Evolutionary conservation across 139 green algal genomes (phyloP).

Genomic region (Closterium sp.): DNA sequence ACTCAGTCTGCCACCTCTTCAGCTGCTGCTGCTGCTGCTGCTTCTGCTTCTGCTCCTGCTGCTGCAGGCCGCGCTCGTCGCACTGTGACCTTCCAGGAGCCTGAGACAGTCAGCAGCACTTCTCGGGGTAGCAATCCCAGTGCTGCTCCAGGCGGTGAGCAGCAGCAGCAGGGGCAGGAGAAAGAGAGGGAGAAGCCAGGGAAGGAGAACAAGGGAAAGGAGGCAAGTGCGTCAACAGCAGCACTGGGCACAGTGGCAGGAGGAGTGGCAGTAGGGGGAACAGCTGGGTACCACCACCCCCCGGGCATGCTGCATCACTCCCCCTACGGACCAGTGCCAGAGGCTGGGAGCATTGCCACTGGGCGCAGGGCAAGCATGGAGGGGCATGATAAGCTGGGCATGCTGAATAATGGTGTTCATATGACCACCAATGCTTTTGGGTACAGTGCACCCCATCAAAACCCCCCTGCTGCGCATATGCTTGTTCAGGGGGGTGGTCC

Average conservation of each 20-base stretch:
- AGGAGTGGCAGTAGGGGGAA: not conserved
- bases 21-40: not conserved
- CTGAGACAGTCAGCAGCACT: no score
- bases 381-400: not conserved
- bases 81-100: not conserved
- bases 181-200: not conserved
- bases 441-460: not conserved
- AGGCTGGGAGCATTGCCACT: not conserved
- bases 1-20: not conserved
- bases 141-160: not conserved
- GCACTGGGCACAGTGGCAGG: not conserved
- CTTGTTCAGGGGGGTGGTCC: not conserved
- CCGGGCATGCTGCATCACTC: not conserved
- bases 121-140: not conserved
- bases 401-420: not conserved
- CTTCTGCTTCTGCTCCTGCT: not conserved
- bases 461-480: not conserved
- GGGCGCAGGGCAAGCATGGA: not conserved
- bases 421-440: not conserved
- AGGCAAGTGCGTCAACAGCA: not conserved
- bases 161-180: not conserved
- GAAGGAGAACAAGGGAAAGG: not conserved
- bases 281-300: not conserved
- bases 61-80: not conserved
- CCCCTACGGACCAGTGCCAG: not conserved